phyloP scores from a whole-genome alignment of 140 eudicot species.

The Stevia rebaudiana region DNA sequence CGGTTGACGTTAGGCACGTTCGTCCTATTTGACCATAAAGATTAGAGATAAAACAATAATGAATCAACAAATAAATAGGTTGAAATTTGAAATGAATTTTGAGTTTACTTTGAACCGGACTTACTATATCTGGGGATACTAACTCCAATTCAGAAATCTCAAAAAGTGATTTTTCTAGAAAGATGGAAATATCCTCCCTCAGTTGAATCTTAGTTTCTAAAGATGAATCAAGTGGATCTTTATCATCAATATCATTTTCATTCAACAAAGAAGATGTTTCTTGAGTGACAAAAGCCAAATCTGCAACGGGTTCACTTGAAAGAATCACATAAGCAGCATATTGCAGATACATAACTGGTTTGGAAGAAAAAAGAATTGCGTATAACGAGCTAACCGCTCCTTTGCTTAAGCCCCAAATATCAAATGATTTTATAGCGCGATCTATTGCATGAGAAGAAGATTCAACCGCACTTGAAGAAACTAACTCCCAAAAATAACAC shows the following conservation, averaged over 20 bases:
- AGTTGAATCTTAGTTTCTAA: constrained; percentile 38
- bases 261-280: constrained; percentile 20
- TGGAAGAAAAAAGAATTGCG: constrained; percentile 69
- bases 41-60: neutral
- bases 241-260: constrained; percentile 28
- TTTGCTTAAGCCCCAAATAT: constrained; percentile 86
- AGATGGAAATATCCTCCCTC: constrained; percentile 63
- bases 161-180: constrained; percentile 50
- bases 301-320: constrained; percentile 62
- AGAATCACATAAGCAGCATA: constrained; percentile 79
- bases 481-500: constrained; percentile 71
- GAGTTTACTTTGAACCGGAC: constrained; percentile 2
- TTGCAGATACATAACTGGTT: constrained; percentile 59
- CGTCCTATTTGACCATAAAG: neutral
- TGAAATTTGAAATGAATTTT: neutral
- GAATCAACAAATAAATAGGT: neutral
- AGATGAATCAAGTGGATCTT: constrained; percentile 41
- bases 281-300: constrained; percentile 42
- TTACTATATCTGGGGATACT: constrained; percentile 61
- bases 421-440: constrained; percentile 70
- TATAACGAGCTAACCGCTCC: constrained; percentile 81
- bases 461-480: constrained; percentile 52
- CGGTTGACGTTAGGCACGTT: neutral
- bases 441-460: constrained; percentile 69
- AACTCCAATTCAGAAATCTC: constrained; percentile 64